Evolutionary conservation across 2,329 filamentous ascomycete genomes (phyloP), one percentile per base, ranked within the genome.

Genomic region (Talaromyces verruculosus): DNA sequence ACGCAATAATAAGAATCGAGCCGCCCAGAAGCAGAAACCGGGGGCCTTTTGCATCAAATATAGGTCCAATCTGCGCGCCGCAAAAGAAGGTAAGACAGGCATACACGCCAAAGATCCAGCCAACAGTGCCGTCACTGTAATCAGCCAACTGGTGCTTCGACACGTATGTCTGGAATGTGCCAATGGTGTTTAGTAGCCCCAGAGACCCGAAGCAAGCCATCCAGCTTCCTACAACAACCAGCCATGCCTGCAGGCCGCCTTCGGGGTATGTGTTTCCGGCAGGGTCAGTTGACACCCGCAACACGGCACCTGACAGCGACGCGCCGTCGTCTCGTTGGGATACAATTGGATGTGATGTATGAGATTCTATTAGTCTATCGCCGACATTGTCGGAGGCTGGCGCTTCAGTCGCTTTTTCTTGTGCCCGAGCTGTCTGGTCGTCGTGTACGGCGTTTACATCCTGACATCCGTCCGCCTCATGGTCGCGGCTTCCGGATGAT

Each of bases 21-120:
- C 93, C 93, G 0, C 83, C 80, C 1, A 90, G 72, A 22, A 96
- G 81, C 28, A 97, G 83, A 79, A 87, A 85, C 19, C 86, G 84
- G 0, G 93, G 92, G 0, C 94, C 93, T 71, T 92, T 89, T 71
- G 89, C 89, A 78, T 97, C 93, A 73, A 97, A 97, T 33, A 96
- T 80, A 0, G 93, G 93, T 0, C 93, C 93, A 61, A 96, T 88
- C 71, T 95, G 92, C 35, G 97, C 85, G 39, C 93, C 92, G 60
- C 91, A 88, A 74, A 94, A 91, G 78, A 97, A 96, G 65, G 89
- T 86, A 22, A 97, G 80, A 72, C 95, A 96, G 10, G 91, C 87
- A 73, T 93, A 96, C 61, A 96, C 80, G 65, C 90, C 90, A 72
- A 96, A 95, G 68, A 97, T 91, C 93, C 93, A 97, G 17, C 91